Evolutionary conservation across 1,284 basidiomycete species (phyloP), one percentile per base, ranked within the genome.

Genomic region (Polyporus tsugae): DNA sequence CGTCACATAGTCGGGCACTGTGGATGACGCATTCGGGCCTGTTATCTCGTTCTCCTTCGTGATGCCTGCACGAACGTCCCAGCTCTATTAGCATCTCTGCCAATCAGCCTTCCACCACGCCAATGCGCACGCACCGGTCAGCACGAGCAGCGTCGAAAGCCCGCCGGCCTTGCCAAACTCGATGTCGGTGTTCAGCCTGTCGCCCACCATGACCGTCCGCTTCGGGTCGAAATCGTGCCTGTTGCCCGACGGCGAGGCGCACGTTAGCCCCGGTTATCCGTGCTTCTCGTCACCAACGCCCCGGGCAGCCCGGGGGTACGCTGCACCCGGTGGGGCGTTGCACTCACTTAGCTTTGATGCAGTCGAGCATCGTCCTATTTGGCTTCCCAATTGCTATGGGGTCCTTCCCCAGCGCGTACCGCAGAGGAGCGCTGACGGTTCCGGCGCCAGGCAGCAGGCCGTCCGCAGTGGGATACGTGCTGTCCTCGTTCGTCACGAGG

Each of bases 151-250:
- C 0, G 96, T 97, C 17, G 93, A 82, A 25, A 99, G 85, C 15
- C 94, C 94, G 33, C 95, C 95, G 58, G 88, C 87, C 79, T 95
- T 87, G 58, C 95, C 97, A 75, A 99, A 99, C 60, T 93, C 81
- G 75, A 98, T 96, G 80, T 99, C 98, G 1, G 98, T 99, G 75
- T 95, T 92, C 70, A 99, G 85, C 68, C 98, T 89, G 81, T 99
- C 97, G 49, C 97, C 97, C 53, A 99, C 87, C 94, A 99, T 98
- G 76, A 99, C 89, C 1, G 97, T 96, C 60, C 91, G 85, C 66
- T 86, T 82, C 44, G 93, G 93, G 79, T 99, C 93, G 78, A 95
- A 96, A 59, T 93, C 79, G 75, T 97, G 91, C 80, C 95, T 96
- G 74, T 22, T 6, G 19, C 19, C 49, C 60, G 35, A 22, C 17